These are phyloP conservation scores for Fusarium nematophilum DNA, from an alignment of 2,329 filamentous ascomycete genomes.

Conservation along the genomic window DNA sequence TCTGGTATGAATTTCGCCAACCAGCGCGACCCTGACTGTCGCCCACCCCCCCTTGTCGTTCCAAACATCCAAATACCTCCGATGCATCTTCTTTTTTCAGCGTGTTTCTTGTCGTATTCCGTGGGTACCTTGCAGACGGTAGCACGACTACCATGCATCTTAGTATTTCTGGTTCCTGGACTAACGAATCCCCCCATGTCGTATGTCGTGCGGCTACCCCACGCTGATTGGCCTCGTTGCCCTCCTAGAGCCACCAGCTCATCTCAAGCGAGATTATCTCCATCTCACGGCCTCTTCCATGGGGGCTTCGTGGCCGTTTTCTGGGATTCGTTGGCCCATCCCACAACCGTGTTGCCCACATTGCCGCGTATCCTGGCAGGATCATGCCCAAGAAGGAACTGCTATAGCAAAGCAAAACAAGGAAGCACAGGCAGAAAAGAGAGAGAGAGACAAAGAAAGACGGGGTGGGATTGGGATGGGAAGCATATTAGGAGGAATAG, in stretches of 20 bases:
- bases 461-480: not conserved
- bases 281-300: conserved; percentile 40
- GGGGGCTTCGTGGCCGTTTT: not conserved
- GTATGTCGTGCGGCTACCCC: conserved; percentile 37
- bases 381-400: conserved; percentile 15
- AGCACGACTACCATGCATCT: not conserved
- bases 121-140: conserved; percentile 2
- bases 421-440: conserved; percentile 6
- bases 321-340: conserved; percentile 20
- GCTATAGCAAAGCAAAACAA: conserved; percentile 8
- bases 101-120: conserved; percentile 40
- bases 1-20: conserved; percentile 14
- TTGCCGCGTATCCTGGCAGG: conserved; percentile 16
- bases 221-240: conserved; percentile 37
- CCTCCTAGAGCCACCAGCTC: conserved; percentile 29
- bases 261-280: conserved; percentile 46
- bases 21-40: not conserved
- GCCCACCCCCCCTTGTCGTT: not conserved
- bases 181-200: conserved; percentile 26
- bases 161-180: conserved; percentile 16
- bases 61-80: conserved; percentile 20
- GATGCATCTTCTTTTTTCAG: conserved; percentile 12
- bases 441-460: not conserved
- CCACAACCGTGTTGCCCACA: conserved; percentile 32
- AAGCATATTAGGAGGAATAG: conserved; percentile 5